Evolutionary conservation across 352 stramenopile species (phyloP).

Genomic region (Pythium rhizo-oryzae): DNA sequence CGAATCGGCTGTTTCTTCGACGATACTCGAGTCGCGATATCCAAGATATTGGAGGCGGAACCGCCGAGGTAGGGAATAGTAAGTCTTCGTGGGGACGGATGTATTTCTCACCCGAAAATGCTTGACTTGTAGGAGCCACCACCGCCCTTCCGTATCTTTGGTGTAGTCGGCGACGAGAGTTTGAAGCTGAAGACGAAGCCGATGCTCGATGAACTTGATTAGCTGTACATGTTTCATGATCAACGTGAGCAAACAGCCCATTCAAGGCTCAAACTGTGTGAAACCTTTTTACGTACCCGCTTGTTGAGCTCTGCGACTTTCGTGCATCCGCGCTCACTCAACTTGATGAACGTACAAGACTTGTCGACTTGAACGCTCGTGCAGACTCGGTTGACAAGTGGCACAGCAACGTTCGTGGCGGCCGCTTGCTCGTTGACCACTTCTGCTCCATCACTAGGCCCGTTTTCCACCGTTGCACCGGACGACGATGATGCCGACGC

Average conservation of each 20-base stretch:
- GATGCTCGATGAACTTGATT: slow-evolving; percentile 73
- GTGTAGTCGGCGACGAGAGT: slow-evolving; percentile 71
- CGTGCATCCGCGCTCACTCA: slow-evolving; percentile 71
- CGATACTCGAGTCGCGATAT: slow-evolving; percentile 65
- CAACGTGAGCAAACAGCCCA: background rate
- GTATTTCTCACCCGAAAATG: slow-evolving; percentile 52
- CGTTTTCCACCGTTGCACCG: background rate
- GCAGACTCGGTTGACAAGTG: slow-evolving; percentile 57
- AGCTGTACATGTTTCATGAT: slow-evolving; percentile 38
- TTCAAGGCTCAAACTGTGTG: too few species aligned
- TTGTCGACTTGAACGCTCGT: slow-evolving; percentile 70
- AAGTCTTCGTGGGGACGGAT: slow-evolving; percentile 34
- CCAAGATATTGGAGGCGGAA: slow-evolving; percentile 53
- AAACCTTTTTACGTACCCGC: slow-evolving; percentile 41
- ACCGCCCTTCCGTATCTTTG: slow-evolving; percentile 66
- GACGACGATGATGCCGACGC: background rate
- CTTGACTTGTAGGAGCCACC: slow-evolving; percentile 85
- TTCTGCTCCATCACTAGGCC: background rate
- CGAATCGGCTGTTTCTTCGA: slow-evolving; percentile 60
- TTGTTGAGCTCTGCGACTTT: slow-evolving; percentile 70
- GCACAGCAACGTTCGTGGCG: slow-evolving; percentile 13
- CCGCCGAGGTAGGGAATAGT: slow-evolving; percentile 46
- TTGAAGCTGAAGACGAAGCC: slow-evolving; percentile 59
- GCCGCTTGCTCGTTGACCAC: background rate
- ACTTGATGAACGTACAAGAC: slow-evolving; percentile 76